Conservation (phyloP, 179 eudicot species). For the Silene noctiflora region DNA sequence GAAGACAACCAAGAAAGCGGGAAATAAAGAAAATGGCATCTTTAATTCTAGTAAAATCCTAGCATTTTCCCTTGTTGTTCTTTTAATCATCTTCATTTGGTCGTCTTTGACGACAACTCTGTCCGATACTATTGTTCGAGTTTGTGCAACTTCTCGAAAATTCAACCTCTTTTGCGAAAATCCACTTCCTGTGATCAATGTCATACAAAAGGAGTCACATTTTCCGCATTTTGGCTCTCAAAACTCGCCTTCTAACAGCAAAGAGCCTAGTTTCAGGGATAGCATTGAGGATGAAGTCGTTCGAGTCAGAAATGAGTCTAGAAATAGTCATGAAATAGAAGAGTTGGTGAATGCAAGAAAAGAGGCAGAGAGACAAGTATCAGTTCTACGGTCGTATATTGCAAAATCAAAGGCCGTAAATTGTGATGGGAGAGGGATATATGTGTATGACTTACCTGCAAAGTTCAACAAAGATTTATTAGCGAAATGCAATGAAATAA, state of each 20-base stretch:
- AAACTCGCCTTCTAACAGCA: too few relatives aligned
- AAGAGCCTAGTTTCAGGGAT: too few relatives aligned
- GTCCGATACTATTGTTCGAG: too few relatives aligned
- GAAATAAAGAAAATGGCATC: not conserved
- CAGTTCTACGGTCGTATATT: constrained; percentile 44
- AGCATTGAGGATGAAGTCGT: too few relatives aligned
- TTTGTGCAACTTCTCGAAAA: too few relatives aligned
- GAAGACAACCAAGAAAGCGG: constrained; percentile 8
- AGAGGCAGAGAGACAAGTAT: constrained; percentile 41
- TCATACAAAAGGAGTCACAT: too few relatives aligned
- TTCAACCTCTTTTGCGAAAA: too few relatives aligned
- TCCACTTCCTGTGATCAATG: too few relatives aligned
- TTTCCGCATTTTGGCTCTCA: too few relatives aligned
- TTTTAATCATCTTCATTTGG: constrained; percentile 56
- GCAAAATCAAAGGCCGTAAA: constrained; percentile 22
- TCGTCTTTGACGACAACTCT: constrained; percentile 21
- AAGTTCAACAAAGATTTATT: constrained; percentile 67
- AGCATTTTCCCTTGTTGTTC: constrained; percentile 35
- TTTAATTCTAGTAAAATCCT: constrained; percentile 21
- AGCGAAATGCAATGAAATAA: constrained; percentile 47
- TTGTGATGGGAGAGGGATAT: constrained; percentile 63
- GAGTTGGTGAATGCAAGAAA: not conserved
- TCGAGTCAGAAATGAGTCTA: too few relatives aligned
- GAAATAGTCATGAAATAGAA: too few relatives aligned
- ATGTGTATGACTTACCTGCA: constrained; percentile 67